A percentile compares a stretch with the other conserved stretches of the same genome.
phyloP scores from a whole-genome alignment of 164 flowering plant genomes.

The Liriodendron chinense region DNA sequence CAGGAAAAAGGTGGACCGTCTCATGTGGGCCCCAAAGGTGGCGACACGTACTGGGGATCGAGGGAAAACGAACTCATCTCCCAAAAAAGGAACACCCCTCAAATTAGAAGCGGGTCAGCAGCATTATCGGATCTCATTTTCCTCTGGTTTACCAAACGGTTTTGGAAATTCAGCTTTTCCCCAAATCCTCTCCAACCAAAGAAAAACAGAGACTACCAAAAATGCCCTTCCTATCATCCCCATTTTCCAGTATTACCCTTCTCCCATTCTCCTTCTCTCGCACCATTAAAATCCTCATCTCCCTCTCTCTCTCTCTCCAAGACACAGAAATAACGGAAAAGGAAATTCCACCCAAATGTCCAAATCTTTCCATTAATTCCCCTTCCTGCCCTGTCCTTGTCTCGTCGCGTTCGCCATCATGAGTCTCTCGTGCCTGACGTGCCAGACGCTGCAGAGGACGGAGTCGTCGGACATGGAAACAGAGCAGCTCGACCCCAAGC shows the following conservation, averaged over 20 bases:
- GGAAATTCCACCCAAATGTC: neutral
- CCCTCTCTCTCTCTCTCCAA: neutral
- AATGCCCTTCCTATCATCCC: neutral
- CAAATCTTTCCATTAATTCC: too few species aligned
- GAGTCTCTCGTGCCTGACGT: conserved; percentile 15
- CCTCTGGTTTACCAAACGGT: neutral
- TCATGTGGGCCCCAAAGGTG: too few species aligned
- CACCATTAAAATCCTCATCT: neutral
- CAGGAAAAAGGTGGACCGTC: too few species aligned
- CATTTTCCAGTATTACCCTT: neutral
- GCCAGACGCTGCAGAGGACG: conserved; percentile 26
- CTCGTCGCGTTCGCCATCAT: neutral
- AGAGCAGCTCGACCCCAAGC: neutral
- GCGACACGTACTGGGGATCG: too few species aligned
- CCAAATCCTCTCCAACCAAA: neutral
- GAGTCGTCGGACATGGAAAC: conserved; percentile 13
- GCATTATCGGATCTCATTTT: neutral
- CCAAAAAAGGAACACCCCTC: neutral
- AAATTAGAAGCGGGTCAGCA: neutral
- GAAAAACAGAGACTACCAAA: neutral
- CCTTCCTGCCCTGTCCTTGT: neutral
- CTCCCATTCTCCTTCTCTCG: neutral
- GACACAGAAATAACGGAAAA: neutral
- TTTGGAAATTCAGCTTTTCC: neutral
- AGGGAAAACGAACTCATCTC: neutral